These are phyloP conservation scores for Blastocystis sp. DNA, from an alignment of 352 stramenopile species.

Conservation along the genomic window DNA sequence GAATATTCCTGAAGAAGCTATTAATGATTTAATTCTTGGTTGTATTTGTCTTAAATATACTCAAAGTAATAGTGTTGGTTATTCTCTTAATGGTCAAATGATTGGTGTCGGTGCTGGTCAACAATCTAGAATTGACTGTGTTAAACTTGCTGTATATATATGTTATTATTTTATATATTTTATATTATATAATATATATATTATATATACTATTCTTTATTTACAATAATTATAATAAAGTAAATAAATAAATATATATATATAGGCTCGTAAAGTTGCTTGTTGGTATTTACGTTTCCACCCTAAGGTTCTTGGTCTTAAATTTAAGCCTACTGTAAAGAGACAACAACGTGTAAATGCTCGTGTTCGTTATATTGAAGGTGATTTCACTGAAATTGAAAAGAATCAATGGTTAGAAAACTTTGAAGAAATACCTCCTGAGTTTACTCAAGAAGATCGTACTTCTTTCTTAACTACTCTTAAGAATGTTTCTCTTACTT, in stretches of 20 bases:
- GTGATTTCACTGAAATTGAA: constrained; percentile 87
- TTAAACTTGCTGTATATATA: constrained; percentile 76
- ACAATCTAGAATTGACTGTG: constrained; percentile 92
- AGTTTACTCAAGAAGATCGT: constrained; percentile 77
- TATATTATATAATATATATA: too few species aligned
- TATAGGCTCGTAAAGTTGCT: constrained; percentile 65
- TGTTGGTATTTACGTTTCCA: constrained; percentile 95
- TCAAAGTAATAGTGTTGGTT: constrained; percentile 93
- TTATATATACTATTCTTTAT: too few species aligned
- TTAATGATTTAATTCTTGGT: constrained; percentile 84
- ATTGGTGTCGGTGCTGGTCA: constrained; percentile 96
- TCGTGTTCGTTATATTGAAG: constrained; percentile 95
- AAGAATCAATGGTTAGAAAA: constrained; percentile 72
- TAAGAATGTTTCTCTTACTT: constrained; percentile 73
- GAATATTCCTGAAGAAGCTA: constrained; percentile 64
- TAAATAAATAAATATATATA: too few species aligned
- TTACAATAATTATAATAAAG: too few species aligned
- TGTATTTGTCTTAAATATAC: constrained; percentile 99
- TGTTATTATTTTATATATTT: too few species aligned
- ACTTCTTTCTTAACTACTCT: constrained; percentile 58
- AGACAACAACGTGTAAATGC: constrained; percentile 95
- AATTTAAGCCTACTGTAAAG: constrained; percentile 89
- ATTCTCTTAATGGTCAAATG: constrained; percentile 96
- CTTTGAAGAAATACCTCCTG: constrained; percentile 74
- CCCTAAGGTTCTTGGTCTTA: constrained; percentile 74